A percentile compares a stretch with the other conserved stretches of the same genome.
Conservation (phyloP, 2,329 filamentous ascomycete genomes). For the Thelonectria rubi region DNA sequence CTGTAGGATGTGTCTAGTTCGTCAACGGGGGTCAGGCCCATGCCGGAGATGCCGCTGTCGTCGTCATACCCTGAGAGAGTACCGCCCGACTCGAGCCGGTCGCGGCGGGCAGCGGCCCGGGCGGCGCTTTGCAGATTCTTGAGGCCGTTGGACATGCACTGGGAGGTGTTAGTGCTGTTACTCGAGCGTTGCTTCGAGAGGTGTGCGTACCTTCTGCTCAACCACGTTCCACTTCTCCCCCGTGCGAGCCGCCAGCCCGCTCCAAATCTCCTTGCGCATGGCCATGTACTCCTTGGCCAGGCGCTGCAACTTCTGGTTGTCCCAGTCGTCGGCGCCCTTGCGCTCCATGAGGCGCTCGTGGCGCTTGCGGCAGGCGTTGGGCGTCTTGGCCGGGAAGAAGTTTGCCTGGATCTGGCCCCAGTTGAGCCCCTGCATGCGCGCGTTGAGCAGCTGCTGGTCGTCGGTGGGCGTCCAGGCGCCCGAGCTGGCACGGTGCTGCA, state of each 20-base stretch:
- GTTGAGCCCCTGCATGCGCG: constrained; percentile 79
- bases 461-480: constrained; percentile 78
- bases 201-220: constrained; percentile 68
- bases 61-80: constrained; percentile 65
- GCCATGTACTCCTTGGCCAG: constrained; percentile 82
- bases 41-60: constrained; percentile 75
- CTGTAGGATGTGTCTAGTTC: constrained; percentile 66
- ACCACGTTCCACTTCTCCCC: constrained; percentile 86
- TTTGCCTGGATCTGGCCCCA: constrained; percentile 82
- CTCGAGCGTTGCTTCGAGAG: too few species aligned
- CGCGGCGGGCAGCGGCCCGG: constrained; percentile 72
- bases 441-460: constrained; percentile 76
- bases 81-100: constrained; percentile 61
- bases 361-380: constrained; percentile 88
- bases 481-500: constrained; percentile 65
- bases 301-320: constrained; percentile 76
- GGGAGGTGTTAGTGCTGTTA: not conserved
- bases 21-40: constrained; percentile 66
- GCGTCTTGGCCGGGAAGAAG: constrained; percentile 80
- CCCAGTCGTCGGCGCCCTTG: constrained; percentile 79
- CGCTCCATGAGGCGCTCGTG: constrained; percentile 86
- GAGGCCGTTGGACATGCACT: constrained; percentile 86
- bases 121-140: constrained; percentile 80
- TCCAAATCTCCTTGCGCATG: constrained; percentile 84
- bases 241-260: constrained; percentile 72